Conservation (phyloP, 371 early-diverging fungal species). For the Mortierella sp. region DNA sequence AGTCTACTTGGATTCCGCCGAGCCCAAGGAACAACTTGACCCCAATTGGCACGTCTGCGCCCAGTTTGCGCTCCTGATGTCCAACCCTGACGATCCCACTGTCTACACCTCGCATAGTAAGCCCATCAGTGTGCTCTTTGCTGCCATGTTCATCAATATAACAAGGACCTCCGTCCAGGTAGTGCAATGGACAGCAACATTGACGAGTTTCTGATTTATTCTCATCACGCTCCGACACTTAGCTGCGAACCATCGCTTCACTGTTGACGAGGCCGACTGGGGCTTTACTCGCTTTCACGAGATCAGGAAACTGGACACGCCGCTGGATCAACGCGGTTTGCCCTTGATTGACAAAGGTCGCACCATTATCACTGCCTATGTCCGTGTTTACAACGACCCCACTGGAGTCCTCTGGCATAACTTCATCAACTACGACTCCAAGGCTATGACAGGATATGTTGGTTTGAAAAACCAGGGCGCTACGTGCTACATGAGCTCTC, state of each 20-base stretch:
- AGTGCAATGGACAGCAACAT: background rate
- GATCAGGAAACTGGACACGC: constrained; percentile 62
- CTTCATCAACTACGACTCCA: constrained; percentile 89
- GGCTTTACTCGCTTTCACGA: constrained; percentile 91
- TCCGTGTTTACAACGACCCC: constrained; percentile 88
- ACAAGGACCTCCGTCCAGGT: background rate
- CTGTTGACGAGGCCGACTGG: constrained; percentile 92
- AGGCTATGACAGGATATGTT: constrained; percentile 92
- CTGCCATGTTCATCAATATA: background rate
- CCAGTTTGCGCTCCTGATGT: constrained; percentile 85
- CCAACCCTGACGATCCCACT: constrained; percentile 84
- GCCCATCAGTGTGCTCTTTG: constrained; percentile 12
- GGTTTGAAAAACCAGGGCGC: constrained; percentile 99
- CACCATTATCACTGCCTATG: constrained; percentile 79
- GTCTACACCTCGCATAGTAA: constrained; percentile 73
- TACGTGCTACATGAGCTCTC: constrained; percentile 99
- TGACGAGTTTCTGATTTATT: background rate
- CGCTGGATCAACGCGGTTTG: constrained; percentile 64
- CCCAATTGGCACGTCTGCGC: constrained; percentile 91
- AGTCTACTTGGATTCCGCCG: constrained; percentile 88
- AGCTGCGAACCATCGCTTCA: constrained; percentile 91
- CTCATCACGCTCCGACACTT: constrained; percentile 8
- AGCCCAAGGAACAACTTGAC: constrained; percentile 66
- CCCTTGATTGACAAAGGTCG: constrained; percentile 79
- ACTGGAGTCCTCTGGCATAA: constrained; percentile 97